Conservation (phyloP, 352 stramenopile species). For the Phytophthora hybrid region DNA sequence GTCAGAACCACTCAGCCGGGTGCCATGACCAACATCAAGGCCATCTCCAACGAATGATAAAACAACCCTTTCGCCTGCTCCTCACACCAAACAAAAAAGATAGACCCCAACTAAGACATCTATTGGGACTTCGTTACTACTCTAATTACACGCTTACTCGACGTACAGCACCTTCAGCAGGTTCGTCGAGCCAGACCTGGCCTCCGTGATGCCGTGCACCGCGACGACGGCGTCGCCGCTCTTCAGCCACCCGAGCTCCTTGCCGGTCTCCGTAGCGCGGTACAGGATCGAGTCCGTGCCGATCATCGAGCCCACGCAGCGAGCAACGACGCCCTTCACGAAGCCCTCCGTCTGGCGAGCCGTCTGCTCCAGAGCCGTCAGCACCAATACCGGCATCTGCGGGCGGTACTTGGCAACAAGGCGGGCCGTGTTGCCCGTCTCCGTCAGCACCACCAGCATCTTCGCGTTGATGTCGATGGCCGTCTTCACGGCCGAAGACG, state of each 20-base stretch:
- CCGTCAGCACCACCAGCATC: slow-evolving; percentile 96
- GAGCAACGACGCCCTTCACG: slow-evolving; percentile 63
- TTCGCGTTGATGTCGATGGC: slow-evolving; percentile 95
- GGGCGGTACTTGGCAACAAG: slow-evolving; percentile 96
- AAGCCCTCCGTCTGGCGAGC: slow-evolving; percentile 64
- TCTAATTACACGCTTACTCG: slow-evolving; percentile 49
- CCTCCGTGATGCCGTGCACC: slow-evolving; percentile 89
- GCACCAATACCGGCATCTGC: slow-evolving; percentile 45
- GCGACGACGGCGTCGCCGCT: slow-evolving; percentile 86
- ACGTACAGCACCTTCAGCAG: slow-evolving; percentile 90
- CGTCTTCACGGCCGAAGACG: slow-evolving; percentile 96
- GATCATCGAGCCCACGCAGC: slow-evolving; percentile 83
- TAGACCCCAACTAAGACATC: neutral
- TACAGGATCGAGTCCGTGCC: slow-evolving; percentile 90
- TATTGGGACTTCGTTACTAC: neutral
- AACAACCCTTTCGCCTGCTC: neutral
- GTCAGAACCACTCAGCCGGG: no score
- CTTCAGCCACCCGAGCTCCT: slow-evolving; percentile 88
- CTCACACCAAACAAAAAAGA: neutral
- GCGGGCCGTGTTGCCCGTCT: slow-evolving; percentile 92
- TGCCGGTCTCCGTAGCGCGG: slow-evolving; percentile 80
- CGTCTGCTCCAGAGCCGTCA: slow-evolving; percentile 56
- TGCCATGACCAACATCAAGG: no score
- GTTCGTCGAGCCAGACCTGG: slow-evolving; percentile 86
- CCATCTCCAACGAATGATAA: no score